A percentile compares a stretch with the other conserved stretches of the same genome.
Evolutionary conservation across 202 grass and related monocot genomes (phyloP).

Genomic region (Panicum hallii): DNA sequence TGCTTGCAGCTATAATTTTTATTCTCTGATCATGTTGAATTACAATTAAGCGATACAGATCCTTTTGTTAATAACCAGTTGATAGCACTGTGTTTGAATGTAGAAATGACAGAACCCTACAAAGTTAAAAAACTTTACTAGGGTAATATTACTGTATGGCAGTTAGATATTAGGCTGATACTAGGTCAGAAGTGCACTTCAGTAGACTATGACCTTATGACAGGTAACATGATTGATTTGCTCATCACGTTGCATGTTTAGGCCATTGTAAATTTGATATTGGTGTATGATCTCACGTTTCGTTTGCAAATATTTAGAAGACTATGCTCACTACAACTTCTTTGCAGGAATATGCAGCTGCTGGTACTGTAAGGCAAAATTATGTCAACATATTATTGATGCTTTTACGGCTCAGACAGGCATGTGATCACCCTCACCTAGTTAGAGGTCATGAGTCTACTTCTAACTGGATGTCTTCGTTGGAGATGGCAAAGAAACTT

Average conservation of each 20-base stretch:
- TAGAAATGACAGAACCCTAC: constrained; percentile 5
- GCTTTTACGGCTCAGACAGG: constrained; percentile 96
- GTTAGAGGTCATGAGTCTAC: constrained; percentile 80
- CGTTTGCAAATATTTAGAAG: constrained; percentile 28
- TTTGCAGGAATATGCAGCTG: constrained; percentile 95
- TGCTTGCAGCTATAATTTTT: not conserved
- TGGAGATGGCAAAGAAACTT: constrained; percentile 78
- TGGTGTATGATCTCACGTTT: not conserved
- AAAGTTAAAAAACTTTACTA: not conserved
- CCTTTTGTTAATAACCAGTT: not conserved
- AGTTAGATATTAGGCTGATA: not conserved
- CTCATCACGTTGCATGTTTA: constrained; percentile 21
- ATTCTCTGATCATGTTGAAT: constrained; percentile 10
- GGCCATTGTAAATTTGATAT: constrained; percentile 8
- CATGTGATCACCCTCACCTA: constrained; percentile 87
- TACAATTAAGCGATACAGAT: not conserved
- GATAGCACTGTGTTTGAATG: not conserved
- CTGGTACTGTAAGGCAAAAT: constrained; percentile 97
- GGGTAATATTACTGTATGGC: not conserved
- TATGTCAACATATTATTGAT: constrained; percentile 98
- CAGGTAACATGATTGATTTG: constrained; percentile 12
- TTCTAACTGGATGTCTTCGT: constrained; percentile 73
- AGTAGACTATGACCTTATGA: not conserved
- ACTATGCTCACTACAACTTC: constrained; percentile 25
- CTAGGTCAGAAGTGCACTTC: not conserved